Evolutionary conservation across 208 protist species (phyloP), one percentile per base, ranked within the genome.

Genomic region (Angomonas ambiguus): DNA sequence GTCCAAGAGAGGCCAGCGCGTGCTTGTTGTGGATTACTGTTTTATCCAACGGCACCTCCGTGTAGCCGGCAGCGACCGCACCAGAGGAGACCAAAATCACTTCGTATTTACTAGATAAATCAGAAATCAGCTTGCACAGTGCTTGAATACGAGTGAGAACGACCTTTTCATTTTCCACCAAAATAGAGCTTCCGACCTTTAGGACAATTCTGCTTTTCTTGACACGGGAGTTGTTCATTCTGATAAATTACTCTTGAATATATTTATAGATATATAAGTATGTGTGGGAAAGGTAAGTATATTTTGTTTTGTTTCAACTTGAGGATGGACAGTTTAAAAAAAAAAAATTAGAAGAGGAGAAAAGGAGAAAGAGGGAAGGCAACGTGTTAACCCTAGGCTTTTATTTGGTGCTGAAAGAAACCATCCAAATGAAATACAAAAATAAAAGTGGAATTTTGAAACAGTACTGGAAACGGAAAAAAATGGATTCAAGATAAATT

Each of bases 1-100:
- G 85, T 11, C 85, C 82, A 25, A 74, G 57, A 18, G 85, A 80
- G 11, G 85, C 85, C 38, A 66, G 75, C 41, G 69, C 80, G 13
- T 66, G 61, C 35, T 75, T 69, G 58, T 69, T 72, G 20, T 59
- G 38, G 41, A 72, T 41, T 25, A 11, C 20, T 38, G 51, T 31
- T 32, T 45, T 71, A n/a, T 62, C 51, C 24, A 66, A 58, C 11
- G 68, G 27, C 27, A 85, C 48, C 61, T 80, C 77, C 16, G 74
- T 76, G 60, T 78, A 59, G 24, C 88, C 88, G n/a, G 82, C 72
- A 38, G 74, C 86, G 2, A 88, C 83, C 0, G 85, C 76, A 38
- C 87, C 86, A 53, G 76, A 86, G 25, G 82, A 85, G 42, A 96
- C 90, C 27, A 96, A 65, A 41, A 93, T 74, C 1, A 96, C 79